Evolutionary conservation across 192 early-diverging fungal genomes (phyloP), one percentile per base, ranked within the genome.

Genomic region (Gonapodya sp.): DNA sequence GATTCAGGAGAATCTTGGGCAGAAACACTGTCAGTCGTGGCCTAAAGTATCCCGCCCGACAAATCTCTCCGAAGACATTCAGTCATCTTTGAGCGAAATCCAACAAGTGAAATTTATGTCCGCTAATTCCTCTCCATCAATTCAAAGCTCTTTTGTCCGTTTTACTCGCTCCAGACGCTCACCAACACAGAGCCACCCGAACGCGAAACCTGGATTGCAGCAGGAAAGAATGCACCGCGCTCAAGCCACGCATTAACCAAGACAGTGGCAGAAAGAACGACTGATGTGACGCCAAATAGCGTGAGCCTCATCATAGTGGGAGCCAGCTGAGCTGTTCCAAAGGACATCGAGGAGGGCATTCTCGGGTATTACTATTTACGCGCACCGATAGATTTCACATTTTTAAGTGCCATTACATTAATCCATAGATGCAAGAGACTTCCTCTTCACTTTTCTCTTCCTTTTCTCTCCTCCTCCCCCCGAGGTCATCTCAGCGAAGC

Each of bases 1-100:
- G 91, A 86, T 95, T 95, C 35, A 96, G 87, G 18, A 96, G 87
- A 64, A 95, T 89, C 93, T 93, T 64, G 8, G 24, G 46, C 24
- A n/a, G n/a, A n/a, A n/a, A n/a, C n/a, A n/a, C n/a, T n/a, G n/a
- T n/a, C n/a, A n/a, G n/a, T n/a, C n/a, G n/a, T n/a, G n/a, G n/a
- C n/a, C n/a, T n/a, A n/a, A n/a, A n/a, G n/a, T n/a, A n/a, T n/a
- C n/a, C n/a, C n/a, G n/a, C n/a, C n/a, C n/a, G n/a, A n/a, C n/a
- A n/a, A n/a, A n/a, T n/a, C n/a, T n/a, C n/a, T n/a, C n/a, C n/a
- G n/a, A n/a, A n/a, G n/a, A n/a, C n/a, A n/a, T n/a, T n/a, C n/a
- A n/a, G n/a, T n/a, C n/a, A n/a, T n/a, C n/a, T n/a, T n/a, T n/a
- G n/a, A n/a, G n/a, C n/a, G n/a, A n/a, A n/a, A n/a, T n/a, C n/a